A percentile compares a stretch with the other conserved stretches of the same genome.
Conservation (phyloP, 495 filamentous ascomycete genomes). For the Articulospora tetracladia region DNA sequence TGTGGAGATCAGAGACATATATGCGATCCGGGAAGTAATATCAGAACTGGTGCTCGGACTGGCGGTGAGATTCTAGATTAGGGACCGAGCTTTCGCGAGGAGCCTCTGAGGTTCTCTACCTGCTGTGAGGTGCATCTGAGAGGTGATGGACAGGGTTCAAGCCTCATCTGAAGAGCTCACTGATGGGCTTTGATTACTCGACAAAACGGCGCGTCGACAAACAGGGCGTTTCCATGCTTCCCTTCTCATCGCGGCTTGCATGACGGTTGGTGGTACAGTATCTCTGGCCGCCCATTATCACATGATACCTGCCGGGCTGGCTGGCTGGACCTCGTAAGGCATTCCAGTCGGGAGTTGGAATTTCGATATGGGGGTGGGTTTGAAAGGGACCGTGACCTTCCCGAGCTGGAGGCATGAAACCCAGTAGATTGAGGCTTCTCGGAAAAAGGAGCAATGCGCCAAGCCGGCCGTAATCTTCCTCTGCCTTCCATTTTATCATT, state of each 20-base stretch:
- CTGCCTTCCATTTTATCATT: background rate
- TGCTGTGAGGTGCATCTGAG: background rate
- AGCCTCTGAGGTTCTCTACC: background rate
- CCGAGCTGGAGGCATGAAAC: background rate
- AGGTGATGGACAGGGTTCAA: background rate
- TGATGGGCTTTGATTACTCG: background rate
- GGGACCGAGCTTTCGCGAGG: background rate
- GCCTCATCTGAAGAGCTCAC: background rate
- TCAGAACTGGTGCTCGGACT: background rate
- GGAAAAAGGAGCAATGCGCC: background rate
- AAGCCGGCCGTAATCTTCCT: background rate
- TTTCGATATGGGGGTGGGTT: background rate
- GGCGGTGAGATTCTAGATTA: background rate
- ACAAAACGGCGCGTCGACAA: background rate
- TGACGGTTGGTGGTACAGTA: background rate
- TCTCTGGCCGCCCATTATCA: background rate
- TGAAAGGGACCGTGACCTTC: background rate
- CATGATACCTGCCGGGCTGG: background rate
- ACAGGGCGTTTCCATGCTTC: background rate
- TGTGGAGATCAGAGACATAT: slow-evolving; percentile 1
- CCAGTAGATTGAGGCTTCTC: background rate
- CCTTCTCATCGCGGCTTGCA: background rate
- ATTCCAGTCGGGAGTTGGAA: background rate
- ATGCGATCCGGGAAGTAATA: background rate
- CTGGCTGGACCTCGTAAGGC: background rate